These are phyloP conservation scores for Fusarium sp. DNA, from an alignment of 2,329 filamentous ascomycete species.

Conservation along the genomic window DNA sequence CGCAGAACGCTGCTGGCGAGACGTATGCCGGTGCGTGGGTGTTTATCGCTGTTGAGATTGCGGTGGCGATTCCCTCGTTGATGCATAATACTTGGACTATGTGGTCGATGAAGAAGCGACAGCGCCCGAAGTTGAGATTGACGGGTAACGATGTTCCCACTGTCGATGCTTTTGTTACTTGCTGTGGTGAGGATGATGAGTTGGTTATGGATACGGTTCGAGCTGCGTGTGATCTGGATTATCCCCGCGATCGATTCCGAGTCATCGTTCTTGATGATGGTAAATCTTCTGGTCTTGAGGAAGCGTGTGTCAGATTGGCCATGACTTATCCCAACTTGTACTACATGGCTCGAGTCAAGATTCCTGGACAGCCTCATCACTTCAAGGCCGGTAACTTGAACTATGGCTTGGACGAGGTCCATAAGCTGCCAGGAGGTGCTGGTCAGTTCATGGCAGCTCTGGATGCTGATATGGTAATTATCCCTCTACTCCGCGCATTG, in stretches of 20 bases:
- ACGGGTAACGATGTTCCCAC: conserved; percentile 65
- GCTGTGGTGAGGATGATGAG: conserved; percentile 70
- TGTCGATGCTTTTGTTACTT: conserved; percentile 71
- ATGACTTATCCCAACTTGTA: conserved; percentile 64
- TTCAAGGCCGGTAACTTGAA: conserved; percentile 78
- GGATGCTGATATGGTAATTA: conserved; percentile 74
- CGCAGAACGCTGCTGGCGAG: conserved; percentile 59
- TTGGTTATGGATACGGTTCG: conserved; percentile 70
- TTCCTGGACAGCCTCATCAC: conserved; percentile 65
- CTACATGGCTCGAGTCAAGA: conserved; percentile 68
- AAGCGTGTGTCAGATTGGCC: conserved; percentile 56
- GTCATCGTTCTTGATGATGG: conserved; percentile 72
- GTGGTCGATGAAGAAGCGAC: conserved; percentile 69
- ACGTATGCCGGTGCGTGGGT: conserved; percentile 69
- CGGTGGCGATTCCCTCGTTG: conserved; percentile 67
- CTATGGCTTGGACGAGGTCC: conserved; percentile 68
- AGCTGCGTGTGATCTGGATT: conserved; percentile 69
- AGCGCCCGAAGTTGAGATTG: conserved; percentile 68
- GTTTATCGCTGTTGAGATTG: conserved; percentile 69
- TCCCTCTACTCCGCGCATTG: rapidly evolving
- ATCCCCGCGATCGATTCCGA: conserved; percentile 66
- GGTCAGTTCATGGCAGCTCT: conserved; percentile 73
- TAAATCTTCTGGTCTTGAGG: conserved; percentile 60
- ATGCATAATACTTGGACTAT: conserved; percentile 73
- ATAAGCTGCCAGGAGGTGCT: conserved; percentile 68